phyloP scores from a whole-genome alignment of 306 rosid genomes.

The Inga leiocalycina region DNA sequence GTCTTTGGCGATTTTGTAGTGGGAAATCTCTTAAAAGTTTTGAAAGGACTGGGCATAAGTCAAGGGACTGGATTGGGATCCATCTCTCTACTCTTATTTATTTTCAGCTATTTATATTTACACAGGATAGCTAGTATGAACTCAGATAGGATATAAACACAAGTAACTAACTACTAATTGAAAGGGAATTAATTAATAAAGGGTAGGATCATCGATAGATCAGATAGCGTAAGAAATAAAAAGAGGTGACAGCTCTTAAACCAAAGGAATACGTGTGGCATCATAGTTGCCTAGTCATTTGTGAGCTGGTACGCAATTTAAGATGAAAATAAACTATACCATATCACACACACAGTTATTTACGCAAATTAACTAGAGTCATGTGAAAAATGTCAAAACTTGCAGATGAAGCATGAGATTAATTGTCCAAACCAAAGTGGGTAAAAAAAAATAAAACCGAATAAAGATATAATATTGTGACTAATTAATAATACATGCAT shows the following conservation, averaged over 20 bases:
- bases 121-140: not conserved
- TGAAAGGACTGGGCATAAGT: not conserved
- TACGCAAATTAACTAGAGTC: too few species aligned
- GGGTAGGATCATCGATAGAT: not conserved
- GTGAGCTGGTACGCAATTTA: slow-evolving; percentile 35
- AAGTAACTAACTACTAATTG: not conserved
- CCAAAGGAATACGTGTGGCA: slow-evolving; percentile 28
- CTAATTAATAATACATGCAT: too few species aligned
- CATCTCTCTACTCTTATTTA: not conserved
- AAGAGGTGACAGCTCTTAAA: slow-evolving; percentile 5
- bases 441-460: not conserved
- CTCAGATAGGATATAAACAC: not conserved
- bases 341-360: too few species aligned
- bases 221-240: not conserved
- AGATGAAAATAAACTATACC: not conserved
- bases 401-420: slow-evolving; percentile 20
- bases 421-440: not conserved
- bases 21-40: not conserved
- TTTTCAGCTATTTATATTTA: not conserved
- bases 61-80: not conserved
- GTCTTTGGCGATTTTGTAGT: not conserved
- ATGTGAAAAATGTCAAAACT: slow-evolving; percentile 34
- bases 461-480: not conserved
- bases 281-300: not conserved
- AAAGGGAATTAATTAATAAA: not conserved